These are phyloP conservation scores for Neurospora sp. DNA, from an alignment of 2,329 filamentous ascomycete genomes.

Conservation along the genomic window DNA sequence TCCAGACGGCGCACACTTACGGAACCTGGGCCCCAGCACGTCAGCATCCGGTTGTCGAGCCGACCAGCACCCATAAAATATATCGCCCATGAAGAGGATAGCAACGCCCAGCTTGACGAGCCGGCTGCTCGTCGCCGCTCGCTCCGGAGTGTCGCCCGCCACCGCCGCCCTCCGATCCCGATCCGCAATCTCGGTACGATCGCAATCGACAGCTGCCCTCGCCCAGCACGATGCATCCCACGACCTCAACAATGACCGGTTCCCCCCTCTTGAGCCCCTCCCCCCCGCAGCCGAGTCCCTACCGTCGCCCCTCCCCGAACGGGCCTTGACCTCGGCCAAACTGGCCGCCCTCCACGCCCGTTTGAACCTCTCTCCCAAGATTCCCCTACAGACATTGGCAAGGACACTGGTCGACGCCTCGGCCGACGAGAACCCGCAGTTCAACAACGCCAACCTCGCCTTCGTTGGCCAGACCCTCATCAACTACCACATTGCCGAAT, in stretches of 20 bases:
- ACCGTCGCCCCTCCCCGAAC: constrained; percentile 62
- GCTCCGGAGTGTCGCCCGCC: constrained; percentile 27
- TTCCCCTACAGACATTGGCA: constrained; percentile 79
- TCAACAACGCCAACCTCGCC: constrained; percentile 83
- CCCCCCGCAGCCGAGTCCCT: constrained; percentile 31
- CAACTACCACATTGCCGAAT: constrained; percentile 81
- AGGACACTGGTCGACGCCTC: constrained; percentile 78
- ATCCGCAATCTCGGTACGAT: constrained; percentile 14
- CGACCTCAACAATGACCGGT: constrained; percentile 19
- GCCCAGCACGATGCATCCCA: constrained; percentile 20
- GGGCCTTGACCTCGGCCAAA: constrained; percentile 68
- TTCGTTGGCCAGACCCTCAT: constrained; percentile 75
- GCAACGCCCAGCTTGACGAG: constrained; percentile 49
- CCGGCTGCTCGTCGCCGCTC: constrained; percentile 43
- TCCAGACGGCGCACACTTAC: not conserved
- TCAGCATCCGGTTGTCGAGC: constrained; percentile 2
- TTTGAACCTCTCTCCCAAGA: constrained; percentile 67
- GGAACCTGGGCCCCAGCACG: not conserved
- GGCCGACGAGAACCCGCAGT: constrained; percentile 66
- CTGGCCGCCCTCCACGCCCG: constrained; percentile 87
- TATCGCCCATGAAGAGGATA: constrained; percentile 48
- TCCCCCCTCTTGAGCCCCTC: constrained; percentile 19
- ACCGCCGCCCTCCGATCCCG: constrained; percentile 8
- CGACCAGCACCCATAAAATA: not conserved
- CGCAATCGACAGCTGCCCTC: constrained; percentile 23